Evolutionary conservation across 2,329 filamentous ascomycete genomes (phyloP).

Genomic region (Mollisiaceae sp.): DNA sequence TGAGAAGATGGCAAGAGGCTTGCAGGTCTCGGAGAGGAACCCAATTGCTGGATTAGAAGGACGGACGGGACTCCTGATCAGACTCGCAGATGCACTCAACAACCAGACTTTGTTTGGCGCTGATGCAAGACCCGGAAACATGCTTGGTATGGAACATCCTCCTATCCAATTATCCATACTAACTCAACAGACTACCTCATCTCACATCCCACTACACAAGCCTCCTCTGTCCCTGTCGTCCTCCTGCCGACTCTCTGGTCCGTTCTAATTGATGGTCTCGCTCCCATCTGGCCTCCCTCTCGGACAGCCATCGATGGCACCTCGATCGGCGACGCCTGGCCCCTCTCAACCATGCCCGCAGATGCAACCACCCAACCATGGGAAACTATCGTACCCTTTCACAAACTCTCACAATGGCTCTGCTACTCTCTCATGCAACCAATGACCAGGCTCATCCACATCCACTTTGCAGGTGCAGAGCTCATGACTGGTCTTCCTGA

Average conservation of each 20-base stretch:
- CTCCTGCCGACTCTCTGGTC: slow-evolving; percentile 88
- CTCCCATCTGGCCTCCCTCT: slow-evolving; percentile 85
- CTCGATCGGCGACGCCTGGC: slow-evolving; percentile 93
- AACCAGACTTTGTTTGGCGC: slow-evolving; percentile 85
- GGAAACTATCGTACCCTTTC: slow-evolving; percentile 87
- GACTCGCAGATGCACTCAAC: slow-evolving; percentile 75
- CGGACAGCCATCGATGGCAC: slow-evolving; percentile 87
- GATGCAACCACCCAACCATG: slow-evolving; percentile 60
- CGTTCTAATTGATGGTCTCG: slow-evolving; percentile 84
- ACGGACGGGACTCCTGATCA: slow-evolving; percentile 77
- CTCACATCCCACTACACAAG: slow-evolving; percentile 86
- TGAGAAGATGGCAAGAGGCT: slow-evolving; percentile 75
- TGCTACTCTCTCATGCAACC: slow-evolving; percentile 93
- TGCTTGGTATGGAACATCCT: slow-evolving; percentile 73
- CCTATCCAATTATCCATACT: slow-evolving; percentile 26
- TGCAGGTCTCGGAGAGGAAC: slow-evolving; percentile 84
- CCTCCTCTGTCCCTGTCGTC: slow-evolving; percentile 85
- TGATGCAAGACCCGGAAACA: slow-evolving; percentile 86
- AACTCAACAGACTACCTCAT: slow-evolving; percentile 78
- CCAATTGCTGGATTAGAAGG: slow-evolving; percentile 85
- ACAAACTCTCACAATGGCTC: slow-evolving; percentile 95
- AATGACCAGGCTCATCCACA: slow-evolving; percentile 79
- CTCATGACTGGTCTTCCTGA: slow-evolving; percentile 88
- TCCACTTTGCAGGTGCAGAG: slow-evolving; percentile 81
- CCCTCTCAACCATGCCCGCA: slow-evolving; percentile 78